phyloP scores from a whole-genome alignment of 345 rosid genomes.

The Acer yangbiense region DNA sequence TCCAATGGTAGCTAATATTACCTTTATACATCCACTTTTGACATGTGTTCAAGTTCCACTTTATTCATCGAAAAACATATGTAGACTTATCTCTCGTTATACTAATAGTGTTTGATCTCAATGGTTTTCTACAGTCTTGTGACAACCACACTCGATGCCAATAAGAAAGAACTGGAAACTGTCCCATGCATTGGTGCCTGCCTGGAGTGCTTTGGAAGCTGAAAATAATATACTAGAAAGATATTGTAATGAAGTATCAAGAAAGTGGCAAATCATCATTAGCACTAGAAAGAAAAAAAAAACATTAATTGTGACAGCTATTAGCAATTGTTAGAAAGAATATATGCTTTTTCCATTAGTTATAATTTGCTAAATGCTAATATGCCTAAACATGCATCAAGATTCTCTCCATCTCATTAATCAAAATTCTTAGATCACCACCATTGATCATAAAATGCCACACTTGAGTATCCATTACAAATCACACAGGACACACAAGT shows the following conservation, averaged over 20 bases:
- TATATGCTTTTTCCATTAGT: constrained; percentile 19
- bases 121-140: no score
- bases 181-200: neutral
- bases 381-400: neutral
- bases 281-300: neutral
- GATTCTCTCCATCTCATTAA: neutral
- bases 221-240: neutral
- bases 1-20: no score
- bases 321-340: constrained; percentile 17
- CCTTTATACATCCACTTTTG: no score
- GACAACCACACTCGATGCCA: no score
- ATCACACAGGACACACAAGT: neutral
- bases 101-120: no score
- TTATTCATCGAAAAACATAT: no score
- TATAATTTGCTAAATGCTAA: no score
- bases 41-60: no score
- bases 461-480: neutral
- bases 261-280: constrained; percentile 10
- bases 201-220: neutral
- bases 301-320: constrained; percentile 4
- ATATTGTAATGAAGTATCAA: neutral
- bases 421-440: neutral
- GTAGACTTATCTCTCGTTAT: no score
- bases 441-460: neutral
- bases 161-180: no score